Conservation (phyloP, 352 stramenopile species). For the Phytophthora melonis region DNA sequence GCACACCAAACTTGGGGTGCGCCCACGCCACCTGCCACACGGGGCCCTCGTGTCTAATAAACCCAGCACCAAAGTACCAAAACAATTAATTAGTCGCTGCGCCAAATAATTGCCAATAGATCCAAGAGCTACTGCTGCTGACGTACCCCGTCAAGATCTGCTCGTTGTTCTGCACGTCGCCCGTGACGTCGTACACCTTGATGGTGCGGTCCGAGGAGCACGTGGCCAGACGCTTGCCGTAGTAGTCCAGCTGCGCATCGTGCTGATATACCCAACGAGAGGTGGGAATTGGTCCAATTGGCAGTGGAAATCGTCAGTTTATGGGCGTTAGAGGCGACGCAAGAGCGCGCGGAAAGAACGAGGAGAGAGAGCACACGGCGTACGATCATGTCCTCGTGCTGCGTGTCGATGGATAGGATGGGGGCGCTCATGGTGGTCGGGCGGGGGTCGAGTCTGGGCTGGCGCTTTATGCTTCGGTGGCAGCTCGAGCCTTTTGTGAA, state of each 20-base stretch:
- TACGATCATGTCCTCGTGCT: conserved; percentile 98
- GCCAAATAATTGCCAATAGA: conserved; percentile 2
- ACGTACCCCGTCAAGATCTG: conserved; percentile 85
- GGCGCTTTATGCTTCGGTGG: conserved; percentile 35
- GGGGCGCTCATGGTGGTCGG: conserved; percentile 75
- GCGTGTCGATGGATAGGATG: conserved; percentile 95
- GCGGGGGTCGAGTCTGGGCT: conserved; percentile 4
- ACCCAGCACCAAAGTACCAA: background rate
- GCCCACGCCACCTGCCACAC: conserved; percentile 99
- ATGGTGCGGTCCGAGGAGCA: conserved; percentile 98
- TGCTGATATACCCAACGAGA: conserved; percentile 75
- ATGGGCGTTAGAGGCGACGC: conserved; percentile 6
- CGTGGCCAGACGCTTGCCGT: conserved; percentile 98
- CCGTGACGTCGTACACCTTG: conserved; percentile 97
- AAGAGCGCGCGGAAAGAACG: background rate
- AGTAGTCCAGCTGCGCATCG: conserved; percentile 99
- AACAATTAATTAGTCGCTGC: conserved; percentile 6
- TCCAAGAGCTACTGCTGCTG: background rate
- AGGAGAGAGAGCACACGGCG: conserved; percentile 5
- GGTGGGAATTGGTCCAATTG: background rate
- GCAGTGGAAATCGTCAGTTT: conserved; percentile 16
- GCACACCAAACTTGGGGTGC: conserved; percentile 97
- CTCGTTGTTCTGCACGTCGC: conserved; percentile 92
- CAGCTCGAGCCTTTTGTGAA: conserved; percentile 11
- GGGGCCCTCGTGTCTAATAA: conserved; percentile 93